Base-by-base conservation (phyloP, 2,329 filamentous ascomycete genomes). In the Clarireedia monteithiana region DNA sequence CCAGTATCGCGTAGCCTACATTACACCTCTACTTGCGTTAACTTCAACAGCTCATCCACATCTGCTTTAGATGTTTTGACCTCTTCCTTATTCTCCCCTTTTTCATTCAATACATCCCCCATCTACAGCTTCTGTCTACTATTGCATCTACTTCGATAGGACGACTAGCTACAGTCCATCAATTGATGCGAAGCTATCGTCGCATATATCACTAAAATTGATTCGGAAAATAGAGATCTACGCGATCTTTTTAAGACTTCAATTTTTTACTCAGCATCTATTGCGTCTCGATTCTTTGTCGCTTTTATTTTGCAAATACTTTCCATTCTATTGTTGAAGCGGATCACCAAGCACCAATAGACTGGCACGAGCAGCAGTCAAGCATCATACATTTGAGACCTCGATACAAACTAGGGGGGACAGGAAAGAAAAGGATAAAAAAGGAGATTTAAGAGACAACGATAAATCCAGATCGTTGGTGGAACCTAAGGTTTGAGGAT, bases 401-500 rank as follows among this genome's bases (percentile, higher is more conserved):
- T 39, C 50, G 23, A 30, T 34, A 48, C 36, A 30, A 55, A 34
- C 20, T 27, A 30, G 17, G 3, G 38, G 38, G 38, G 38, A 40
- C 15, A 40, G 14, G 17, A n/a, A n/a, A 40, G 17, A 17, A 40
- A 40, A 17, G 17, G 46, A 47, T 6, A 42, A 44, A 20, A 55
- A n/a, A 1, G 39, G 48, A 23, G 48, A 46, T 12, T 23, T 17
- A 55, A 50, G 52, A 58, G 58, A 58, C 58, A 59, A 39, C 63
- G 50, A 55, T 47, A 49, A 40, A 39, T 55, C 38, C n/a, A 56
- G 49, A 55, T 60, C 60, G 59, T 66, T 64, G 64, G 60, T 60
- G 62, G 62, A 64, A 39, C 62, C 60, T 63, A 67, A 69, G 68
- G 67, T 69, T 70, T 69, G 68, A 67, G 64, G 61, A 65, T 63